Evolutionary conservation across 305 asterid species (phyloP).

Genomic region (Fraxinus dipetala): DNA sequence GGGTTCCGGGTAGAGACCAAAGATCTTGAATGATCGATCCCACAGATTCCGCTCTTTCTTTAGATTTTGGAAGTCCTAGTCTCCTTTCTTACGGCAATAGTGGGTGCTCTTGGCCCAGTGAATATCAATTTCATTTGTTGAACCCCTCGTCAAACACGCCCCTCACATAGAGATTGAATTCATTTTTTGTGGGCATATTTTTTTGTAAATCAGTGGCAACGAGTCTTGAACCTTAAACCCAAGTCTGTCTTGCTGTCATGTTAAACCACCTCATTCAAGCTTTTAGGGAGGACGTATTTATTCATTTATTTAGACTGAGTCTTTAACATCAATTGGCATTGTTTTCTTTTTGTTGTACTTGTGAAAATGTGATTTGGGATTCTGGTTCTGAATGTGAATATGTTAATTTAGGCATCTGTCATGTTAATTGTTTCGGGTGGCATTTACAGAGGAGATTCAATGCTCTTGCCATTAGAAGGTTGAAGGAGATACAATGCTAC

Average conservation of each 20-base stretch:
- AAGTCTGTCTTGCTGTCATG: neutral
- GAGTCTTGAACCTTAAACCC: neutral
- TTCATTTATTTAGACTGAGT: neutral
- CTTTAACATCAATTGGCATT: neutral
- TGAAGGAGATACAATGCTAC: slow-evolving; percentile 95
- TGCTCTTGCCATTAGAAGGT: slow-evolving; percentile 77
- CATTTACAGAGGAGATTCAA: slow-evolving; percentile 75
- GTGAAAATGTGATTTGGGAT: neutral
- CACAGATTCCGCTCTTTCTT: neutral
- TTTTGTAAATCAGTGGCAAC: neutral
- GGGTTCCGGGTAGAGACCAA: neutral
- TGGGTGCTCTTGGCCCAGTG: neutral
- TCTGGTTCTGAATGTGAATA: neutral
- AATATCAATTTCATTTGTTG: neutral
- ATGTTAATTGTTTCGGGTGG: neutral
- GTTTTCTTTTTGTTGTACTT: neutral
- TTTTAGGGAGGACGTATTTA: neutral
- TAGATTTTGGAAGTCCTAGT: neutral
- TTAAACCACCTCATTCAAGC: neutral
- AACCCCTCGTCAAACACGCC: neutral
- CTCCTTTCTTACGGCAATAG: neutral
- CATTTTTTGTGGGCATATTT: neutral
- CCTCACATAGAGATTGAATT: neutral
- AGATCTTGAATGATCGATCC: neutral
- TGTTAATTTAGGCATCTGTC: neutral